Percentiles rank a stretch among this genome's conserved stretches.
phyloP scores from a whole-genome alignment of 1,284 basidiomycete genomes.

The Moniliophthora roreri region DNA sequence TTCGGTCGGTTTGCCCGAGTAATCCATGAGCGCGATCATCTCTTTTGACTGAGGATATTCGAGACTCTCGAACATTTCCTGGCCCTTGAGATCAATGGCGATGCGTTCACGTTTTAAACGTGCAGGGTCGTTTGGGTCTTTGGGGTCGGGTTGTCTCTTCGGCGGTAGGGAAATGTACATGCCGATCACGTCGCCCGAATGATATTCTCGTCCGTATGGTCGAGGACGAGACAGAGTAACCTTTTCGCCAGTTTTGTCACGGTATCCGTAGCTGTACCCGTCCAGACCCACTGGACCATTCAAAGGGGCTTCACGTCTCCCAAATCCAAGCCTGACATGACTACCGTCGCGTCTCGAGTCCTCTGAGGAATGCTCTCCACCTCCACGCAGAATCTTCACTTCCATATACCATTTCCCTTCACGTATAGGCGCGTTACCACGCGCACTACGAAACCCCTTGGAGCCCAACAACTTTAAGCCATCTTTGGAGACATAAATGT shows the following conservation, averaged over 20 bases:
- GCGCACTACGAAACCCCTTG: conserved; percentile 88
- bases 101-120: conserved; percentile 84
- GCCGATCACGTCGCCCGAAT: conserved; percentile 88
- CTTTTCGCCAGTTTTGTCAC: conserved; percentile 92
- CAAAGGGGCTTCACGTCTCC: conserved; percentile 85
- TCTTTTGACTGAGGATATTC: conserved; percentile 93
- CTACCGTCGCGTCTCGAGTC: conserved; percentile 60
- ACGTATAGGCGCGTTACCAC: conserved; percentile 87
- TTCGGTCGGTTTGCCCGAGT: conserved; percentile 55
- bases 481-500: conserved; percentile 80
- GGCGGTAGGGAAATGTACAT: conserved; percentile 90
- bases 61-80: conserved; percentile 93
- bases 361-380: conserved; percentile 58
- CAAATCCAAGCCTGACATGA: conserved; percentile 92
- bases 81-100: conserved; percentile 94
- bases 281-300: conserved; percentile 94
- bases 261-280: conserved; percentile 89
- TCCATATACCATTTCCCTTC: conserved; percentile 97
- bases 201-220: conserved; percentile 76
- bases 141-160: conserved; percentile 49
- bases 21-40: conserved; percentile 87
- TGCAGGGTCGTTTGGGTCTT: conserved; percentile 71
- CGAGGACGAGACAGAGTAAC: conserved; percentile 82
- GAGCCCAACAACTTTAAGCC: conserved; percentile 79
- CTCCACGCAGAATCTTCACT: conserved; percentile 76